Base-by-base conservation (phyloP, 805 yeast species). In the Myxozyma neotropica region DNA sequence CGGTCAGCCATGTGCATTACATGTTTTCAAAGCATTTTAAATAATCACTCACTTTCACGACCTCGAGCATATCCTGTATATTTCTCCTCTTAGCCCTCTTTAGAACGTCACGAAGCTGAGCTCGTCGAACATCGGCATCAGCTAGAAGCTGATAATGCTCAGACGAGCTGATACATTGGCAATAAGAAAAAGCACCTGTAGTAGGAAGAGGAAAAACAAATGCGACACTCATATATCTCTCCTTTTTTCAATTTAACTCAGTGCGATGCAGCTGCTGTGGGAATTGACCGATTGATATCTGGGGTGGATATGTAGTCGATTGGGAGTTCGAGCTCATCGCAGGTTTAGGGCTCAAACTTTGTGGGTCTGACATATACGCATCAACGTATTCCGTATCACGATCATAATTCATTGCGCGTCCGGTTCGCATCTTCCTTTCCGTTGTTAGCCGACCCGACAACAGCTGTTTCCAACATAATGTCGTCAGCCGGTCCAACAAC, bases 151-250 rank as follows among this genome's bases (percentile, higher is more conserved):
- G 71, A 19, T 61, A 59, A 47, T 63, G 62, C 27, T 62, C 61
- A 3, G 55, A 45, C 15, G 69, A 61, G 15, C 54, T 45, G 27
- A 65, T 62, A 38, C 55, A 57, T n/a, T 66, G 60, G 23, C 64
- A 48, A 38, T 67, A 61, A 13, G 71, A 55, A 36, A 70, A 46
- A 1, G 65, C 61, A 15, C 70, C 69, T 3, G 74, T 72, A 0
- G 72, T 69, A 0, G 74, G 74, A 47, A 71, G 64, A 7, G 58
- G 56, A 40, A 71, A 71, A 7, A 64, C 66, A 38, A 59, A 69
- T 8, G 64, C 44, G 1, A 63, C 40, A n/a, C 66, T 66, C 70
- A 69, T 58, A 24, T 13, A 40, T 24, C 10, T 8, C 24, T 26
- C 8, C 10, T 26, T 10, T 21, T 13, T 29, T 10, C 29, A 12